phyloP scores from a whole-genome alignment of 441 rosid genomes.

The Gossypium lobatum region DNA sequence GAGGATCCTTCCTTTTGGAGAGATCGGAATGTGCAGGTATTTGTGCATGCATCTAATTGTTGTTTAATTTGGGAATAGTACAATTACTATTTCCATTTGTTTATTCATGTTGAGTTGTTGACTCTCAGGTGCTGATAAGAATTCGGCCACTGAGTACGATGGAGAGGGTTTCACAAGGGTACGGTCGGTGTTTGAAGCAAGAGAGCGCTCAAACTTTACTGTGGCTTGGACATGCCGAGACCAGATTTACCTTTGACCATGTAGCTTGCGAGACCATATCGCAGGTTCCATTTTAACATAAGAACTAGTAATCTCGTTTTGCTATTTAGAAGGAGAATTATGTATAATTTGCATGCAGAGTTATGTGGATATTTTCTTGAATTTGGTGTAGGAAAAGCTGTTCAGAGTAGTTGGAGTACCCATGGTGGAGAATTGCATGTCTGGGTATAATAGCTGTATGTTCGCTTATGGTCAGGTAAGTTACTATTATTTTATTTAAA shows the following conservation, averaged over 20 bases:
- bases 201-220: conserved; percentile 62
- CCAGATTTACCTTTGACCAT: conserved; percentile 91
- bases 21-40: conserved; percentile 88
- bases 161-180: conserved; percentile 68
- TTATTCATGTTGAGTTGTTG: conserved; percentile 6
- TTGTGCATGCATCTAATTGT: conserved; percentile 3
- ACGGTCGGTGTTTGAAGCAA: conserved; percentile 66
- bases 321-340: background rate
- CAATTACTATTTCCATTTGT: conserved; percentile 3
- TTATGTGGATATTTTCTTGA: conserved; percentile 15
- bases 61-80: background rate
- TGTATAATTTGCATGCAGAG: conserved; percentile 4
- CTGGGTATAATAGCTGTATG: conserved; percentile 92
- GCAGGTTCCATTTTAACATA: conserved; percentile 42
- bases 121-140: conserved; percentile 71
- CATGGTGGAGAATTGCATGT: conserved; percentile 95
- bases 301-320: background rate
- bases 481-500: background rate
- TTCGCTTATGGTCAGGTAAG: conserved; percentile 94
- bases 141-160: conserved; percentile 57
- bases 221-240: conserved; percentile 91
- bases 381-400: conserved; percentile 55
- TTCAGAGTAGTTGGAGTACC: conserved; percentile 78
- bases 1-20: conserved; percentile 74
- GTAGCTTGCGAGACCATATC: conserved; percentile 76